These are phyloP conservation scores for Blakeslea trispora DNA, from an alignment of 371 early-diverging fungal genomes.

Conservation along the genomic window DNA sequence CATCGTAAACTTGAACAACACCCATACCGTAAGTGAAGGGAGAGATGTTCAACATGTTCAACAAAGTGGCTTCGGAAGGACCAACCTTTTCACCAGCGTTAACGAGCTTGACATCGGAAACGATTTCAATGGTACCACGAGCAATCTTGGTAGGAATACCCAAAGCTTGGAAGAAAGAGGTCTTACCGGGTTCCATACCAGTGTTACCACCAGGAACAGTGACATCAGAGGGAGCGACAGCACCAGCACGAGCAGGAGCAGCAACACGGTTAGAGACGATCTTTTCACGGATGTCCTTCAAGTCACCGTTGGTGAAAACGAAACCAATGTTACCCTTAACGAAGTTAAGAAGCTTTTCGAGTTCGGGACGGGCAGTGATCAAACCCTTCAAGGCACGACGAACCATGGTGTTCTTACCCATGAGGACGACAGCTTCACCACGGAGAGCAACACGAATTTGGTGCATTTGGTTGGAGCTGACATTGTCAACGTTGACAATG, in stretches of 20 bases:
- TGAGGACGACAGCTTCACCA: constrained; percentile 90
- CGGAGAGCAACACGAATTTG: constrained; percentile 93
- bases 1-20: constrained; percentile 92
- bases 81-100: constrained; percentile 94
- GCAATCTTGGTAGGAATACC: constrained; percentile 99
- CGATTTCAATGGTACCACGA: constrained; percentile 99
- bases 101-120: constrained; percentile 92
- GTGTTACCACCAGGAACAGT: constrained; percentile 97
- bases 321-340: constrained; percentile 98
- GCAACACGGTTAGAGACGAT: constrained; percentile 92
- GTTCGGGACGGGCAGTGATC: constrained; percentile 79
- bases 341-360: constrained; percentile 81
- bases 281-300: constrained; percentile 91
- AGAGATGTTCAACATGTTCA: constrained; percentile 99
- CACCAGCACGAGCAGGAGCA: constrained; percentile 98
- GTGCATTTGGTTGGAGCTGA: constrained; percentile 99
- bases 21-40: constrained; percentile 99
- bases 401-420: constrained; percentile 99
- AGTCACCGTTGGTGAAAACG: constrained; percentile 98
- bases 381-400: constrained; percentile 91
- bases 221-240: constrained; percentile 96
- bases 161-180: constrained; percentile 99
- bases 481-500: constrained; percentile 99
- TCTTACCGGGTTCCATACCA: constrained; percentile 99
- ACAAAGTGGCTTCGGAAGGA: constrained; percentile 97